Conservation (phyloP, 768 basidiomycete species). For the Hygrocybe coccinea region DNA sequence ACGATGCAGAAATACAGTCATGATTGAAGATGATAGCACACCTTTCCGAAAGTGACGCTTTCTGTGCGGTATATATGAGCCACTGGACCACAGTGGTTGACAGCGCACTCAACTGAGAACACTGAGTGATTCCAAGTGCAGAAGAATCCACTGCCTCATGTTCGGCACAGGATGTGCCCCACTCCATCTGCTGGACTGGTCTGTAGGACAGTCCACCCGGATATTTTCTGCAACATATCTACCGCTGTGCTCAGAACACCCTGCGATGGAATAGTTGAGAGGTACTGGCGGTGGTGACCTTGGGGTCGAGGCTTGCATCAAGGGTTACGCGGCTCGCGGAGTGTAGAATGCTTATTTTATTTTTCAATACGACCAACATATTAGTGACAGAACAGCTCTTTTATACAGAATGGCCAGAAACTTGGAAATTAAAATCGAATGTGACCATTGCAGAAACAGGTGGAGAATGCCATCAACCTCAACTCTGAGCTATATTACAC, state of each 20-base stretch:
- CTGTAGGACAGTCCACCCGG: slow-evolving; percentile 54
- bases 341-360: too few species aligned
- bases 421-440: too few species aligned
- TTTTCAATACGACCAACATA: too few species aligned
- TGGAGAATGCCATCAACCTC: too few species aligned
- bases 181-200: slow-evolving; percentile 73
- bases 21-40: slow-evolving; percentile 24
- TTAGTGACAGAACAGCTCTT: too few species aligned
- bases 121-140: slow-evolving; percentile 54
- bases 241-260: slow-evolving; percentile 67
- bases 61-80: slow-evolving; percentile 35
- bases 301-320: background rate
- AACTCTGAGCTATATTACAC: too few species aligned
- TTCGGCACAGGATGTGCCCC: slow-evolving; percentile 54
- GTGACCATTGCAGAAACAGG: too few species aligned
- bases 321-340: background rate
- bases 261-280: slow-evolving; percentile 48
- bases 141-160: slow-evolving; percentile 64
- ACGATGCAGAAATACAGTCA: background rate
- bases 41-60: slow-evolving; percentile 79
- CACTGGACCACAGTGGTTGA: background rate
- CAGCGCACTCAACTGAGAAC: slow-evolving; percentile 57
- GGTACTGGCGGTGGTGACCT: slow-evolving; percentile 21
- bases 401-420: too few species aligned
- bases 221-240: slow-evolving; percentile 68